Base-by-base conservation (phyloP, 768 basidiomycete genomes). In the Neoboletus magnificus region DNA sequence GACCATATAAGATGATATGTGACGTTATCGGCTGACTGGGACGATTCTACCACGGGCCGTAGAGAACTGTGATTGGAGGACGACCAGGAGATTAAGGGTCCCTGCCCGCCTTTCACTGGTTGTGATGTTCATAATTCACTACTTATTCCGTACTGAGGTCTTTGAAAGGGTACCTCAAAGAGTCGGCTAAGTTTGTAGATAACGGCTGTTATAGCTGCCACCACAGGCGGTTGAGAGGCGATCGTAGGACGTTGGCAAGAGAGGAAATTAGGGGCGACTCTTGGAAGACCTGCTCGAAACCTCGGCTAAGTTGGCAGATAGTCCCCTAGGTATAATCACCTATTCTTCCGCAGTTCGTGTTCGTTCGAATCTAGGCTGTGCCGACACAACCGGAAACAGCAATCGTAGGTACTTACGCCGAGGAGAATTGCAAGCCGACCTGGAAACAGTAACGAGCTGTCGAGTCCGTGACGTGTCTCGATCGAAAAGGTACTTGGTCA, bases 301-400 rank as follows among this genome's bases (percentile, higher is more conserved):
- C 11, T 29, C 43, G 43, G 43, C 43, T 20, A 22, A 32, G 45
- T 29, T 32, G n/a, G 8, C 45, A 32, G 45, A 13, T n/a, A 20
- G n/a, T 32, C 22, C 32, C 46, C 29, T 32, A 20, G 12, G 25
- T 20, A 5, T 49, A 13, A 49, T n/a, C 25, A 49, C 16, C 35
- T 18, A 27, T 37, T 27, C 47, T 44, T 50, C 53, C 37, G 27
- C 58, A 54, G 50, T 45, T 60, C 58, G 29, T 18, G 35, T 44
- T 44, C 41, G 35, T 56, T 60, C 30, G 43, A 55, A 53, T 62
- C 50, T 57, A 47, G 56, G 43, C 48, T 32, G 33, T 25, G 44
- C 27, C 48, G 48, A 58, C 37, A 56, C 49, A 30, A 42, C 55
- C 61, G 42, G 46, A 56, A 65, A 57, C 32, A 48, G 59, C 15